Evolutionary conservation across 2,329 filamentous ascomycete genomes (phyloP).

Genomic region (Arachnomyces sp.): DNA sequence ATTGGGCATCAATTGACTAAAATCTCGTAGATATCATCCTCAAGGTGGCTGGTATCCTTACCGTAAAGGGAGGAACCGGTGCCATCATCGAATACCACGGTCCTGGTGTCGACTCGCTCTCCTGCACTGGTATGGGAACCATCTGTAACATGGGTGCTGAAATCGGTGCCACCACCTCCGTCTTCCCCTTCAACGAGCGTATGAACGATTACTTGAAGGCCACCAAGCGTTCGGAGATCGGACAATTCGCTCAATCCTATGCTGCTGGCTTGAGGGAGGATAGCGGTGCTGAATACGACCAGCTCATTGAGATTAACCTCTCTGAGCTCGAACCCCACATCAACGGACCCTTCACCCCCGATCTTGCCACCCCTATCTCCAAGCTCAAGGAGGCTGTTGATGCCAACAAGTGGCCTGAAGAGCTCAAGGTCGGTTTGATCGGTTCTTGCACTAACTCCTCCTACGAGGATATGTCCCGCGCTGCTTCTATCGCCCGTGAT

Average conservation of each 20-base stretch:
- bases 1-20: slow-evolving; percentile 6
- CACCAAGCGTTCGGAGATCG: slow-evolving; percentile 84
- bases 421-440: slow-evolving; percentile 93
- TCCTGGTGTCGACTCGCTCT: slow-evolving; percentile 65
- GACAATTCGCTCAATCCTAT: slow-evolving; percentile 79
- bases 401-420: slow-evolving; percentile 90
- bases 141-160: slow-evolving; percentile 63
- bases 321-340: slow-evolving; percentile 93
- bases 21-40: slow-evolving; percentile 70
- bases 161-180: slow-evolving; percentile 68
- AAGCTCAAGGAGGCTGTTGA: slow-evolving; percentile 94
- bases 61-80: slow-evolving; percentile 95
- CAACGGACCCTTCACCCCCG: slow-evolving; percentile 97
- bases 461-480: slow-evolving; percentile 86
- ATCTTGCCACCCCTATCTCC: slow-evolving; percentile 94
- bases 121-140: slow-evolving; percentile 79
- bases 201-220: slow-evolving; percentile 94
- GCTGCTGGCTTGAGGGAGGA: slow-evolving; percentile 80
- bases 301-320: slow-evolving; percentile 93
- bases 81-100: slow-evolving; percentile 56
- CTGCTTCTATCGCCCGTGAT: slow-evolving; percentile 82
- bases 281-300: slow-evolving; percentile 86
- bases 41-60: slow-evolving; percentile 92
- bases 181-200: slow-evolving; percentile 96
- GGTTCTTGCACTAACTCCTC: slow-evolving; percentile 96